Base-by-base conservation (phyloP, 177 flowering plant species). In the Vitis hybrid region DNA sequence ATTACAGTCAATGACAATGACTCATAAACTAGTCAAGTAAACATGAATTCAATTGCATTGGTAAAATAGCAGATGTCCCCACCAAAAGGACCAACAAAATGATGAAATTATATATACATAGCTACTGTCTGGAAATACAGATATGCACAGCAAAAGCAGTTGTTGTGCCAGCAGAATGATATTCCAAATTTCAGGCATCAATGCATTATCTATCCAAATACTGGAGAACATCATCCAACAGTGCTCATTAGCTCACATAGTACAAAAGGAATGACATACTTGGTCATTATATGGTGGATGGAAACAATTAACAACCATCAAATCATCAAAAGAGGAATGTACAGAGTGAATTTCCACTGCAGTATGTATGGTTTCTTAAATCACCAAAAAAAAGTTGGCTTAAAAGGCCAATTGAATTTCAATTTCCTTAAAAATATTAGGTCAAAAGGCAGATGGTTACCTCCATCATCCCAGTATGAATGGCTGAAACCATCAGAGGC, bases 391-490 rank as follows among this genome's bases (percentile, higher is more conserved):
- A 15, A 2, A 9, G 15, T 11, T 13, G 4, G 52, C 24, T 17
- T 54, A n/a, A 20, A 35, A 54, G 7, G 11, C 41, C 10, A 58
- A 14, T 56, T 2, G 58, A n/a, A 14, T 18, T 21, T 17, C 3
- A 11, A 11, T 9, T 21, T n/a, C 14, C 4, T 3, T 61, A 30
- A 70, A 53, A 21, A 15, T 18, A 21, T 32, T 46, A 65, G 58
- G 60, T 51, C 20, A 61, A 48, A 4, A 53, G 63, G 12, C 50
- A 64, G 48, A 24, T 11, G 12, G 56, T 76, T 84, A 92, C 97
- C 97, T 94, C 97, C 98, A 92, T 92, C 84, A 94, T 77, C 55
- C 98, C 97, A 53, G 97, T 90, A 76, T 92, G 97, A 72, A 94
- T 81, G 59, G 87, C 95, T 62, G 97, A 91, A 76, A 94, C 97